phyloP scores from a whole-genome alignment of 345 rosid species.

The Iberis pinnata region DNA sequence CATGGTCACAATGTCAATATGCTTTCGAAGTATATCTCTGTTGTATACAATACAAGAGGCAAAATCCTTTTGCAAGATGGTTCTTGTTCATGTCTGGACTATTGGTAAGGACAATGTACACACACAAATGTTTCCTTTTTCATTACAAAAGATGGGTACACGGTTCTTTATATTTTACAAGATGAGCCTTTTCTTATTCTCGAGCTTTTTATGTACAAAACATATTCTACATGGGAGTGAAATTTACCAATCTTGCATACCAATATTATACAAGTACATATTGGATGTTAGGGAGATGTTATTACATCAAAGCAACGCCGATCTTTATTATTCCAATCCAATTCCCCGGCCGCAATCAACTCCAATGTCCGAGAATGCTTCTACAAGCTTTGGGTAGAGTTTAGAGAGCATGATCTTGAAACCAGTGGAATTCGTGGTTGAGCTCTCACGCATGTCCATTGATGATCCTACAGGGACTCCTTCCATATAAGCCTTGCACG shows the following conservation, averaged over 20 bases:
- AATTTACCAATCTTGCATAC: slow-evolving; percentile 12
- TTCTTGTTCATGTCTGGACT: slow-evolving; percentile 65
- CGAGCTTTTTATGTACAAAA: slow-evolving; percentile 20
- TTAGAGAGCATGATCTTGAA: slow-evolving; percentile 92
- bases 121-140: slow-evolving; percentile 7
- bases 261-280: slow-evolving; percentile 21
- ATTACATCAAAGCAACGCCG: background rate
- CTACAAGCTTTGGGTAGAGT: slow-evolving; percentile 66
- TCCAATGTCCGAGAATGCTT: slow-evolving; percentile 62
- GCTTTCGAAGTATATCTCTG: slow-evolving; percentile 61
- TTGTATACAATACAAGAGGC: slow-evolving; percentile 50
- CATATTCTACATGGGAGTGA: slow-evolving; percentile 23
- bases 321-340: slow-evolving; percentile 21
- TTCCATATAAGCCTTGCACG: slow-evolving; percentile 74
- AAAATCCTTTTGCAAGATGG: slow-evolving; percentile 62
- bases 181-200: slow-evolving; percentile 23
- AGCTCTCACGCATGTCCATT: slow-evolving; percentile 29
- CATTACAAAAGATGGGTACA: slow-evolving; percentile 18
- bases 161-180: slow-evolving; percentile 20
- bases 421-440: slow-evolving; percentile 58
- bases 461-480: slow-evolving; percentile 56
- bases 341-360: slow-evolving; percentile 50
- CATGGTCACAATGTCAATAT: too few species aligned
- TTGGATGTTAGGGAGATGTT: slow-evolving; percentile 26
- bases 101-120: slow-evolving; percentile 42